Conservation (phyloP, 495 filamentous ascomycete genomes). For the Neurospora pannonica region DNA sequence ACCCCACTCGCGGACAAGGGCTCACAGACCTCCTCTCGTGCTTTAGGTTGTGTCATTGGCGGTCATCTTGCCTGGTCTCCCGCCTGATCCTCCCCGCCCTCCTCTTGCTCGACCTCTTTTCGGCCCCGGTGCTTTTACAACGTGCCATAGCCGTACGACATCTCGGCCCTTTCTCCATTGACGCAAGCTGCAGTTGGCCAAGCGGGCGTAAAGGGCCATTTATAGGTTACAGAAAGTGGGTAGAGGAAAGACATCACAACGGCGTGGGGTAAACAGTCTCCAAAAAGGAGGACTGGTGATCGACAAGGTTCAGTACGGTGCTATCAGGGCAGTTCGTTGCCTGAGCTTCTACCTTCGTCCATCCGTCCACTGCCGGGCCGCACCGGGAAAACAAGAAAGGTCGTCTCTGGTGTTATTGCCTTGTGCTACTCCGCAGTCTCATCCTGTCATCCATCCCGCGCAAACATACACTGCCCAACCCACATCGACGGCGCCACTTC, state of each 20-base stretch:
- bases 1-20: background rate
- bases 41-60: constrained; percentile 13
- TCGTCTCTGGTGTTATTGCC: constrained; percentile 14
- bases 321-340: background rate
- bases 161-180: background rate
- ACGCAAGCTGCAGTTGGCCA: background rate
- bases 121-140: background rate
- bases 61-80: constrained; percentile 3
- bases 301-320: background rate
- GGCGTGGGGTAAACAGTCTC: background rate
- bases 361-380: background rate
- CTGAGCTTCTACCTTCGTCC: background rate
- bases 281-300: background rate
- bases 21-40: constrained; percentile 9
- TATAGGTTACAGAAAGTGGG: background rate
- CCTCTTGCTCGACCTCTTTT: background rate
- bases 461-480: constrained; percentile 16
- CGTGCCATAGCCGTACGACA: background rate
- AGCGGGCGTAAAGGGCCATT: background rate
- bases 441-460: constrained; percentile 6
- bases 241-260: background rate
- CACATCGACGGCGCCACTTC: constrained; percentile 1
- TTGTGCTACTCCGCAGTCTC: background rate
- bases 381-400: constrained; percentile 9
- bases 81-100: constrained; percentile 2